These are phyloP conservation scores for Condylostoma magnum DNA, from an alignment of 169 alveolate genomes.

Conservation along the genomic window DNA sequence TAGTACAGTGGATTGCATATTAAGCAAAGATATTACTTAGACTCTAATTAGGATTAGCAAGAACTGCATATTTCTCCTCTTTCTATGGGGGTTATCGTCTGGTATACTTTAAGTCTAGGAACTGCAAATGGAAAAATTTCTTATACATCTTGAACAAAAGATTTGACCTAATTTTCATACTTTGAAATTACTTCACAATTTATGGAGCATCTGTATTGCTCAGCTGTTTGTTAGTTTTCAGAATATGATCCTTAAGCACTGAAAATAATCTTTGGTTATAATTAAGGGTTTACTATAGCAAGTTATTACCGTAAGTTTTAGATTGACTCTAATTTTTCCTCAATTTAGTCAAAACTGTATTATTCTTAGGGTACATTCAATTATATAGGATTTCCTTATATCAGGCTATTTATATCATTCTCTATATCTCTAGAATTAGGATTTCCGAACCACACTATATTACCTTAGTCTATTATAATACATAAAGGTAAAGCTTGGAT, in stretches of 20 bases:
- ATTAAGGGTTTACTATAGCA: neutral
- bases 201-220: neutral
- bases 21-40: too few relatives aligned
- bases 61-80: too few relatives aligned
- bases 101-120: neutral
- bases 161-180: neutral
- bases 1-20: too few relatives aligned
- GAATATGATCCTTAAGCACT: neutral
- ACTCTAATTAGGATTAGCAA: too few relatives aligned
- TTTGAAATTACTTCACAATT: neutral
- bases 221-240: neutral
- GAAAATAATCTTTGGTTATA: neutral
- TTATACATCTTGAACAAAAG: neutral
- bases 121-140: neutral
- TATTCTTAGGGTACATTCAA: neutral
- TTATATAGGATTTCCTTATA: conserved; percentile 9
- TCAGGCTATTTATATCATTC: neutral
- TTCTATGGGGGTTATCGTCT: neutral
- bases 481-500: conserved; percentile 22
- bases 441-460: conserved; percentile 14
- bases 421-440: conserved; percentile 6
- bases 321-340: neutral
- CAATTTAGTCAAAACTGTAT: neutral
- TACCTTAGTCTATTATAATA: conserved; percentile 7
- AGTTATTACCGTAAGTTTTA: neutral